phyloP scores from a whole-genome alignment of 768 basidiomycete genomes.

The Lentinula raphanica region DNA sequence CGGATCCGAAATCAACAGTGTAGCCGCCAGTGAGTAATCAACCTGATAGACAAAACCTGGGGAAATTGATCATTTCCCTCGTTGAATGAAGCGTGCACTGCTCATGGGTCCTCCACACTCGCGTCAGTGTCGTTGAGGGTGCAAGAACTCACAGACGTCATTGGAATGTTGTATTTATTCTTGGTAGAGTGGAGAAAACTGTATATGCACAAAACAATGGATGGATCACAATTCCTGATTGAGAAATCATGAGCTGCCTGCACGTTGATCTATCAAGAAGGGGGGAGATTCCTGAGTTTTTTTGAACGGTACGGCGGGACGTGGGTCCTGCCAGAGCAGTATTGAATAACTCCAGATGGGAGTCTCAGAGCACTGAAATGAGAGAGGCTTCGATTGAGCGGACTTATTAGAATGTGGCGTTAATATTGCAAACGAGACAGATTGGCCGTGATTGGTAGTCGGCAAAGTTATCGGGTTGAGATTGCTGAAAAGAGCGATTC shows the following conservation, averaged over 20 bases:
- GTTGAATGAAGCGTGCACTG: background rate
- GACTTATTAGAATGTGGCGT: background rate
- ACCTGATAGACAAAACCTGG: background rate
- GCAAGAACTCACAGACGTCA: background rate
- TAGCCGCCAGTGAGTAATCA: background rate
- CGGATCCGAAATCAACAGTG: background rate
- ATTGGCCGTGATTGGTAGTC: background rate
- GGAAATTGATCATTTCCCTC: background rate
- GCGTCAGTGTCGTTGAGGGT: background rate
- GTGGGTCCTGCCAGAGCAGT: too few relatives aligned
- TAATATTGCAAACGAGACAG: background rate
- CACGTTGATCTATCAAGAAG: background rate
- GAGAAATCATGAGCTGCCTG: background rate
- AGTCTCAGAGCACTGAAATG: background rate
- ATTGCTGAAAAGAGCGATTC: conserved; percentile 1
- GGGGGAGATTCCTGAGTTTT: too few relatives aligned
- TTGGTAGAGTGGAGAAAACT: background rate
- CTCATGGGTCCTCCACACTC: background rate
- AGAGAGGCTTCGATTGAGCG: background rate
- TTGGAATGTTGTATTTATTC: background rate
- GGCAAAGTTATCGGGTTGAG: background rate
- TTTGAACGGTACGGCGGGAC: background rate
- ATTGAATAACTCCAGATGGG: background rate
- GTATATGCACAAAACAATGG: background rate
- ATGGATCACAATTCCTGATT: background rate